Evolutionary conservation across 176 grass and related monocot species (phyloP), one percentile per base, ranked within the genome.

Genomic region (Rhynchospora breviuscula): DNA sequence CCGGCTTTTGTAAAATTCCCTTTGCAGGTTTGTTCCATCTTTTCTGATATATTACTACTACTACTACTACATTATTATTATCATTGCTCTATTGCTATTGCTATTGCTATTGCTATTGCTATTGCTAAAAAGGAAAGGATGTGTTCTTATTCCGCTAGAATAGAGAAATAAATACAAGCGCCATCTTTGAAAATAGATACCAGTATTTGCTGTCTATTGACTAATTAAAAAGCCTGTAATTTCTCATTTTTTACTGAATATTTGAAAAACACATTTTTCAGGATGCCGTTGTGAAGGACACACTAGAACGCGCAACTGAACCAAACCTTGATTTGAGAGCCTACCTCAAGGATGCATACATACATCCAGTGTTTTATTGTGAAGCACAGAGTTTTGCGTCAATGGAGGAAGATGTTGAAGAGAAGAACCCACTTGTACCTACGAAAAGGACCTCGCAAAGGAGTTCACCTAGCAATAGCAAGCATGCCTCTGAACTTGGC

Each of bases 221-320:
- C 26, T 29, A 29, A 29, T 29, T 29, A 29, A 29, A 29, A 29
- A 29, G 48, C 29, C 21, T 21, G 12, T 81, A 51, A 11, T 66
- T 52, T 66, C 19, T 67, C 25, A 25, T 48, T 48, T 48, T 31
- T 81, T n/a, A 67, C 52, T 82, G 13, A 64, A 29, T 76, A 1
- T 53, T 26, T 17, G 7, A 26, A 54, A 22, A 64, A 7, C 35
- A 40, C 4, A 77, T 67, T 86, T 95, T 95, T 81, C 83, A 99
- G 93, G 96, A 99, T 89, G 96, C 96, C 64, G 93, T 95, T 89
- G 96, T 99, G 73, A 99, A 93, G 89, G 96, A 99, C 71, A 95
- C 96, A 52, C 29, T 95, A 74, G 93, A 99, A 89, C 83, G 61
- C 17, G 96, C 91, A 60, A 86, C 82, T 15, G 91, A 99, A 22